Conservation (phyloP, 2,329 filamentous ascomycete genomes). For the Phialophora expanda region DNA sequence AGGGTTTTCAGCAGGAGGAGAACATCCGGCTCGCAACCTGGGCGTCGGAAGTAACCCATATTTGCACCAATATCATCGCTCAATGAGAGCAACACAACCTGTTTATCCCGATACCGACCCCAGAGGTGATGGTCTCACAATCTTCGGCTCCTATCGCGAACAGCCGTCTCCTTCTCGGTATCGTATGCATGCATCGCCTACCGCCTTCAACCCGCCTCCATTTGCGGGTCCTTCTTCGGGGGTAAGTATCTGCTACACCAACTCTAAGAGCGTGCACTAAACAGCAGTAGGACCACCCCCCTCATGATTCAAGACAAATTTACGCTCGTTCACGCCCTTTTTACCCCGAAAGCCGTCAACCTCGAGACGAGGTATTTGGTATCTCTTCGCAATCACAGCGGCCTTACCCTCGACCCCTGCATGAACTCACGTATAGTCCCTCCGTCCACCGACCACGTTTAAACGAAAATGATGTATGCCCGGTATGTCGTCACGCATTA, state of each 20-base stretch:
- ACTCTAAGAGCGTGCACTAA: constrained; percentile 5
- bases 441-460: constrained; percentile 37
- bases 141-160: constrained; percentile 19
- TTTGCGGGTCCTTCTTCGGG: constrained; percentile 15
- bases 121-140: constrained; percentile 13
- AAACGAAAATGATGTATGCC: constrained; percentile 54
- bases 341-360: constrained; percentile 28
- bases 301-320: constrained; percentile 15
- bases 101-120: constrained; percentile 14
- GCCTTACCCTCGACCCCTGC: constrained; percentile 19
- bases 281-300: constrained; percentile 15
- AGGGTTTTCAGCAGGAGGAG: constrained; percentile 4
- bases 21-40: neutral
- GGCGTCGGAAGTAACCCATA: constrained; percentile 13
- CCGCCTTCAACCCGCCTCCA: neutral
- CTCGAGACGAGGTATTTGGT: constrained; percentile 23
- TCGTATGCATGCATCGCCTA: constrained; percentile 20
- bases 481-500: constrained; percentile 51
- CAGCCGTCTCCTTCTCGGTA: constrained; percentile 17
- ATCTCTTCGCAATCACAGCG: constrained; percentile 14
- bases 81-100: constrained; percentile 6
- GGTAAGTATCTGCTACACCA: constrained; percentile 15
- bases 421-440: constrained; percentile 29
- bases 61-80: constrained; percentile 14
- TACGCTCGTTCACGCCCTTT: constrained; percentile 20